Evolutionary conservation across 768 basidiomycete species (phyloP).

Genomic region (Porphyrellus cyaneotinctus): DNA sequence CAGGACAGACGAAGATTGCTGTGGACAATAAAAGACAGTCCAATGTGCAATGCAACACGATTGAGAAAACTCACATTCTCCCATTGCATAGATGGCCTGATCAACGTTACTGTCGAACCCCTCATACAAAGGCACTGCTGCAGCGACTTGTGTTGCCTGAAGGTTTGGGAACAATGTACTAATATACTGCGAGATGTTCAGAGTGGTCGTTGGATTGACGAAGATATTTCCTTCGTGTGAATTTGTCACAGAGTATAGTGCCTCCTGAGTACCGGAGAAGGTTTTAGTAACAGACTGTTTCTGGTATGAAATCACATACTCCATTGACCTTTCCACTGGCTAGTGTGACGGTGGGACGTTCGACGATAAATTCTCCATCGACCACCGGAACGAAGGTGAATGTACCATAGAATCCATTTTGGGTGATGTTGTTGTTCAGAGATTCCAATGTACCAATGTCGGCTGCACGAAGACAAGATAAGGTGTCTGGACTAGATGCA

Average conservation of each 20-base stretch:
- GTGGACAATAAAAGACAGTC: background rate
- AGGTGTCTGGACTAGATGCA: background rate
- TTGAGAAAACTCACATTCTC: background rate
- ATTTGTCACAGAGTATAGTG: conserved; percentile 5
- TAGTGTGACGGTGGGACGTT: conserved; percentile 2
- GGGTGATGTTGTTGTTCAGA: background rate
- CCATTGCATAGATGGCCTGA: background rate
- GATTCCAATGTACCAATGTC: background rate
- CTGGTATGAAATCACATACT: background rate
- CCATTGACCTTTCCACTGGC: conserved; percentile 1
- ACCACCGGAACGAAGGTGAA: conserved; percentile 8
- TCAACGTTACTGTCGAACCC: background rate
- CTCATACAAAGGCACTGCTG: background rate
- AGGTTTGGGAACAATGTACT: background rate
- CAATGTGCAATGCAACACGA: background rate
- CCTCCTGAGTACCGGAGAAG: background rate
- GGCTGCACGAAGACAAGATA: conserved; percentile 5
- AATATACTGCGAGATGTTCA: conserved; percentile 1
- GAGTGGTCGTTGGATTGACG: background rate
- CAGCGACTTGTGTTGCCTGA: background rate
- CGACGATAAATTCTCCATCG: conserved; percentile 2
- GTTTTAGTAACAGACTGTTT: background rate
- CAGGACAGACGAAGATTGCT: conserved; percentile 9
- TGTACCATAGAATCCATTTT: background rate
- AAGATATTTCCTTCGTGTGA: conserved; percentile 1